phyloP scores from a whole-genome alignment of 2,329 filamentous ascomycete species.

The Aspergillus tanneri region DNA sequence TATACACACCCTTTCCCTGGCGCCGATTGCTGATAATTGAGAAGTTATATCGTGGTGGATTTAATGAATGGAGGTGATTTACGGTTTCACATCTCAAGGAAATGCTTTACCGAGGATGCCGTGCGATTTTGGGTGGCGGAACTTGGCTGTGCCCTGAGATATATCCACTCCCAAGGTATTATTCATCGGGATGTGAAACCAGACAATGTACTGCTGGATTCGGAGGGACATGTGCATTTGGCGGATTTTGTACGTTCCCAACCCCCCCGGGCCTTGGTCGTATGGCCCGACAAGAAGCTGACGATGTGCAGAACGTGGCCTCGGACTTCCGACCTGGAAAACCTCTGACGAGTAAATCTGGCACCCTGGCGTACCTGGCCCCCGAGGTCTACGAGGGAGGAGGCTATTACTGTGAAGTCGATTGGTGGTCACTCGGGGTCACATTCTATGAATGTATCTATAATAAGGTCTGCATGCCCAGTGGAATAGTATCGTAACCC shows the following conservation, averaged over 20 bases:
- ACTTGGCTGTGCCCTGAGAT: constrained; percentile 83
- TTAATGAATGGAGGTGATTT: constrained; percentile 97
- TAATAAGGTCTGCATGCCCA: constrained; percentile 69
- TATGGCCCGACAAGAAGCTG: constrained; percentile 8
- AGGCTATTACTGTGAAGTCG: constrained; percentile 85
- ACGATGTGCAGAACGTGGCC: constrained; percentile 74
- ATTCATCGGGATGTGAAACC: constrained; percentile 91
- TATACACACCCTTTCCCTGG: neutral
- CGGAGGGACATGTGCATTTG: constrained; percentile 90
- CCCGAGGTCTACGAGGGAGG: constrained; percentile 91
- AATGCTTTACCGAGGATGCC: constrained; percentile 96
- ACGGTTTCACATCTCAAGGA: constrained; percentile 95
- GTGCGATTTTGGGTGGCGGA: constrained; percentile 97
- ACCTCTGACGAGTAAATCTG: constrained; percentile 88
- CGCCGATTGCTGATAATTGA: constrained; percentile 24
- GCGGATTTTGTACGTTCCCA: constrained; percentile 82
- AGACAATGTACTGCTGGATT: constrained; percentile 84
- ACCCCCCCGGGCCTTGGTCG: neutral
- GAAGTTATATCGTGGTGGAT: constrained; percentile 87
- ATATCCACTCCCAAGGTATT: constrained; percentile 82
- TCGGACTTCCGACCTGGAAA: constrained; percentile 85
- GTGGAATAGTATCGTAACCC: neutral
- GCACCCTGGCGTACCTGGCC: constrained; percentile 90
- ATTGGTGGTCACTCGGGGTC: constrained; percentile 98
- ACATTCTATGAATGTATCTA: constrained; percentile 99